Conservation (phyloP, 1,284 basidiomycete species). For the Exsudoporus floridanus region DNA sequence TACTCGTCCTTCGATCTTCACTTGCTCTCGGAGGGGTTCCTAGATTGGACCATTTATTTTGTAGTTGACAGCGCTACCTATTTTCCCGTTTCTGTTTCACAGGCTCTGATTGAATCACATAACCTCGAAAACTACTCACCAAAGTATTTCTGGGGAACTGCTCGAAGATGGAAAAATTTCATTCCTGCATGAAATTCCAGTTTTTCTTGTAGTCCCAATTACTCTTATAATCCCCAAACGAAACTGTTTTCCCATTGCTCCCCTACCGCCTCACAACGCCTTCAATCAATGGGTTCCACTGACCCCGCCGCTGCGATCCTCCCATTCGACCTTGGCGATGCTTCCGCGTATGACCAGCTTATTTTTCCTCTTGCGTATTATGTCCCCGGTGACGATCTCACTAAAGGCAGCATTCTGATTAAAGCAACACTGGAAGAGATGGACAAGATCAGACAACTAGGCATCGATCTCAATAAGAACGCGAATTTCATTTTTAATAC, state of each 20-base stretch:
- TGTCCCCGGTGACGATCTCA: neutral
- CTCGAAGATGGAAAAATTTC: conserved; percentile 15
- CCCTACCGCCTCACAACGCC: neutral
- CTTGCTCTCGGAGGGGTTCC: no score
- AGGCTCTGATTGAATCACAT: neutral
- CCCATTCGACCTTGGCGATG: conserved; percentile 12
- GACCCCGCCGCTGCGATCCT: conserved; percentile 2
- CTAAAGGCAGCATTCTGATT: conserved; percentile 16
- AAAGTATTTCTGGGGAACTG: neutral
- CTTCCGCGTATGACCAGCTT: neutral
- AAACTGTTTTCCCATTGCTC: neutral
- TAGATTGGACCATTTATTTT: neutral
- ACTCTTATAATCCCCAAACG: conserved; percentile 1
- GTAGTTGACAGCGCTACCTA: neutral
- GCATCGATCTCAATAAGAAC: neutral
- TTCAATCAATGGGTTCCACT: conserved; percentile 1
- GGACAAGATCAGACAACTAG: neutral
- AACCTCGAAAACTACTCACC: neutral
- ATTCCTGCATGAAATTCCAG: neutral
- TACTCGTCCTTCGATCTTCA: neutral
- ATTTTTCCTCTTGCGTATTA: conserved; percentile 17
- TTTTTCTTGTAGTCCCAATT: neutral
- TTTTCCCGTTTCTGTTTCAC: neutral
- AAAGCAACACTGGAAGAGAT: conserved; percentile 16
- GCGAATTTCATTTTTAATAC: conserved; percentile 4